Conservation (phyloP, 75 land plant genomes). For the Chamaecyparis obtusa region DNA sequence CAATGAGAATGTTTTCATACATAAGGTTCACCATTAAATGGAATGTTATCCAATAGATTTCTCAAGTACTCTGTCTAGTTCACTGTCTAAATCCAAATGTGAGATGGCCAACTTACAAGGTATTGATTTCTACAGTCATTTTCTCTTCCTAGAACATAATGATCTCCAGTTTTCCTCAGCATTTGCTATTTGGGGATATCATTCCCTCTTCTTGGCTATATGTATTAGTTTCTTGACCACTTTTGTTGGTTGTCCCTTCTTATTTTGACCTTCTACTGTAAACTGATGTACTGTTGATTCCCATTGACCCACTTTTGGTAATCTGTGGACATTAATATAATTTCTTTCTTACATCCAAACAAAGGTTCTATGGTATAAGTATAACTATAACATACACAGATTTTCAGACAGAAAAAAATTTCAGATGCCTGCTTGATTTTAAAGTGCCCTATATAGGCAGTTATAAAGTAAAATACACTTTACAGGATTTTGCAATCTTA, state of each 20-base stretch:
- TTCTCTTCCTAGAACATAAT: not conserved
- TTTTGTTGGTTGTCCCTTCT: too few relatives aligned
- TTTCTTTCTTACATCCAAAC: not conserved
- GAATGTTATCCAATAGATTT: not conserved
- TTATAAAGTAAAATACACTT: not conserved
- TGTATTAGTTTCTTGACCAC: too few relatives aligned
- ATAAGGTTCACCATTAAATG: not conserved
- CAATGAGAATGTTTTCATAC: too few relatives aligned
- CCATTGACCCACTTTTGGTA: too few relatives aligned
- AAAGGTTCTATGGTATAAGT: not conserved
- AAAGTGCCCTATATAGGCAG: not conserved
- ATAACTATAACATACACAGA: not conserved
- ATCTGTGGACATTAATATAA: too few relatives aligned
- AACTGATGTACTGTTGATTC: too few relatives aligned
- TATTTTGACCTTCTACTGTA: too few relatives aligned
- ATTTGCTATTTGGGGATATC: too few relatives aligned
- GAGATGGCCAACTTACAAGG: not conserved
- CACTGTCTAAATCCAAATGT: not conserved
- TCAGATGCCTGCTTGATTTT: not conserved
- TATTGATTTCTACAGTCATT: not conserved
- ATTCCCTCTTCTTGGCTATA: too few relatives aligned
- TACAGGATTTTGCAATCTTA: constrained; percentile 90
- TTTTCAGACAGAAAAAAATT: not conserved
- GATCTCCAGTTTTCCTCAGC: too few relatives aligned
- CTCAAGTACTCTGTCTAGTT: not conserved